A percentile compares a stretch with the other conserved stretches of the same genome.
Evolutionary conservation across 306 rosid genomes (phyloP).

Genomic region (Amphicarpaea edgeworthii): DNA sequence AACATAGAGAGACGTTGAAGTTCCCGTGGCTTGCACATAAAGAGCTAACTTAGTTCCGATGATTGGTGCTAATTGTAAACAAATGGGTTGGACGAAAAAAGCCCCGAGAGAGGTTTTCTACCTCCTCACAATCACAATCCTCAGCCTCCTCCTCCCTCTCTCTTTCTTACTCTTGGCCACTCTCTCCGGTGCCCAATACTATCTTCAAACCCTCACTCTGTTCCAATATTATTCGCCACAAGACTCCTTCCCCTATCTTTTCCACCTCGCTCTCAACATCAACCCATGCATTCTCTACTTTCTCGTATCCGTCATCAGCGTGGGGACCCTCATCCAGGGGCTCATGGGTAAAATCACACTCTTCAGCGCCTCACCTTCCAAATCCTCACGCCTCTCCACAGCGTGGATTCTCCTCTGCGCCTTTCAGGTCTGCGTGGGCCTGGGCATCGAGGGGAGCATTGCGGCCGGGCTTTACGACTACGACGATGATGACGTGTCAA

Average conservation of each 20-base stretch:
- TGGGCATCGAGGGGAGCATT: constrained; percentile 71
- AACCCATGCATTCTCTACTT: constrained; percentile 64
- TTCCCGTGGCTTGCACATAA: constrained; percentile 49
- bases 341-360: constrained; percentile 59
- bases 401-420: constrained; percentile 78
- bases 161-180: constrained; percentile 78
- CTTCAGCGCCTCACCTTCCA: constrained; percentile 4
- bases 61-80: not conserved
- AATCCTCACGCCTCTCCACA: not conserved
- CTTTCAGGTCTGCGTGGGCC: constrained; percentile 74
- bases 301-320: constrained; percentile 60
- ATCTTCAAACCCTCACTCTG: constrained; percentile 46
- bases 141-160: constrained; percentile 77
- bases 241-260: constrained; percentile 31
- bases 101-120: constrained; percentile 56
- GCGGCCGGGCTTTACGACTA: constrained; percentile 46
- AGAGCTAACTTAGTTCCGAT: not conserved
- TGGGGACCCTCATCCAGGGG: constrained; percentile 61
- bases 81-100: constrained; percentile 55
- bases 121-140: constrained; percentile 66
- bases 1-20: constrained; percentile 31
- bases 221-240: not conserved
- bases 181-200: constrained; percentile 54
- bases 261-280: constrained; percentile 45
- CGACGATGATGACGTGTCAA: constrained; percentile 23